Base-by-base conservation (phyloP, 345 rosid species). In the Gynandropsis gynandra region DNA sequence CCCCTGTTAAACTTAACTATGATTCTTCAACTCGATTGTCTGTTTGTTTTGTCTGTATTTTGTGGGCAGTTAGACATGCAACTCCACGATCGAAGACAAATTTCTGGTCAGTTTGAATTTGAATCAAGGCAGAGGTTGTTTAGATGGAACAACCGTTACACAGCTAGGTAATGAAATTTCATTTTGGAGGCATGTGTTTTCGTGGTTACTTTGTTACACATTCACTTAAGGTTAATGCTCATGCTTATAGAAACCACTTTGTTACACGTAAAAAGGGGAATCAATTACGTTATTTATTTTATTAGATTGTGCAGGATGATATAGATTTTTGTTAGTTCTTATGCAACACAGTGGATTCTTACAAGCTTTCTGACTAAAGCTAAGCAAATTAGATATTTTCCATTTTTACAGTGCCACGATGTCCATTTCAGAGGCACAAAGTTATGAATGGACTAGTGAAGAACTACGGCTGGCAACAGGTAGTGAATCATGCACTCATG, bases 401-500 rank as follows among this genome's bases (percentile, higher is more conserved):
- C 40, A 11, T 16, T 33, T 44, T 40, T 64, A 39, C 66, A 70
- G 69, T 39, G 61, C 51, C 63, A 57, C 65, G 16, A 59, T 10
- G 48, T 59, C 73, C 69, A 51, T 45, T 44, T 58, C 77, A 15
- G 57, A 70, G 68, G 63, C 52, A 21, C 63, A 43, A 44, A 45
- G 44, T 17, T 52, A 49, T 65, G 58, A 54, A 42, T 87, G 98
- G 98, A 84, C 70, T 42, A 70, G 72, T 37, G 89, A 82, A 59
- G 92, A 90, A 65, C 49, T 84, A 56, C 70, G 40, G 58, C 71
- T 84, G 59, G 96, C 96, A 56, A 75, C 92, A 37, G 96, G 96
- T 41, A 67, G 63, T 35, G 63, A 72, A 69, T 54, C 32, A 53
- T 63, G 64, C 45, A 70, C 82, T 36, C 73, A 52, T 62, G 77